phyloP scores from a whole-genome alignment of 495 filamentous ascomycete genomes.

The Xylaria bambusicola region DNA sequence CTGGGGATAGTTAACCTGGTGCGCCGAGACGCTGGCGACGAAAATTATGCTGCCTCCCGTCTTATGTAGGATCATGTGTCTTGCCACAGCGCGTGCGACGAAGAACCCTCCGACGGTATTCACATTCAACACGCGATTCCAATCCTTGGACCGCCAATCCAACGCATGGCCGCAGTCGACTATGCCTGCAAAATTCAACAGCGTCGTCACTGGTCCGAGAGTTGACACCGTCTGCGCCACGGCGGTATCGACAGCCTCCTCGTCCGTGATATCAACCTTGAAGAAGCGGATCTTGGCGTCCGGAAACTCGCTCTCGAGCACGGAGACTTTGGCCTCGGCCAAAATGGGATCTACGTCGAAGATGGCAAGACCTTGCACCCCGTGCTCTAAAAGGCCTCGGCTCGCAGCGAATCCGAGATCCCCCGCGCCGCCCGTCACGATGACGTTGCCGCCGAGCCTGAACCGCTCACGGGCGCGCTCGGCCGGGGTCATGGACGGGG shows the following conservation, averaged over 20 bases:
- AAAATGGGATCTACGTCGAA: slow-evolving; percentile 60
- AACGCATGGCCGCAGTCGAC: slow-evolving; percentile 60
- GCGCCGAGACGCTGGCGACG: slow-evolving; percentile 67
- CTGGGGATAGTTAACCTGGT: slow-evolving; percentile 68
- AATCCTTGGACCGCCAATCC: slow-evolving; percentile 56
- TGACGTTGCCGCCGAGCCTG: slow-evolving; percentile 62
- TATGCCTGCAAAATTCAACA: slow-evolving; percentile 69
- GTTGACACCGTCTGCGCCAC: slow-evolving; percentile 40
- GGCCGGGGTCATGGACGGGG: slow-evolving; percentile 44
- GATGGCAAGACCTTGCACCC: slow-evolving; percentile 59
- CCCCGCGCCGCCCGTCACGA: slow-evolving; percentile 72
- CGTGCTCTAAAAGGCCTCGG: slow-evolving; percentile 72
- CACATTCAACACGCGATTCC: slow-evolving; percentile 62
- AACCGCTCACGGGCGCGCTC: slow-evolving; percentile 59
- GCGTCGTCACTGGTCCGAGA: slow-evolving; percentile 58
- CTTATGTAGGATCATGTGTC: slow-evolving; percentile 50
- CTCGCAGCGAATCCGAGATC: slow-evolving; percentile 62
- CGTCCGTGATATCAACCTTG: slow-evolving; percentile 62
- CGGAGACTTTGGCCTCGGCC: slow-evolving; percentile 40
- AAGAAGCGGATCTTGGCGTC: slow-evolving; percentile 46
- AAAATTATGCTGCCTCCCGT: slow-evolving; percentile 65
- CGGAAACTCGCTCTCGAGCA: slow-evolving; percentile 56
- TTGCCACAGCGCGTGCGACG: slow-evolving; percentile 65
- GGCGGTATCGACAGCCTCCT: slow-evolving; percentile 47
- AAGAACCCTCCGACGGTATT: slow-evolving; percentile 71